Base-by-base conservation (phyloP, 1,284 basidiomycete species). In the Phellinidium pouzarii region DNA sequence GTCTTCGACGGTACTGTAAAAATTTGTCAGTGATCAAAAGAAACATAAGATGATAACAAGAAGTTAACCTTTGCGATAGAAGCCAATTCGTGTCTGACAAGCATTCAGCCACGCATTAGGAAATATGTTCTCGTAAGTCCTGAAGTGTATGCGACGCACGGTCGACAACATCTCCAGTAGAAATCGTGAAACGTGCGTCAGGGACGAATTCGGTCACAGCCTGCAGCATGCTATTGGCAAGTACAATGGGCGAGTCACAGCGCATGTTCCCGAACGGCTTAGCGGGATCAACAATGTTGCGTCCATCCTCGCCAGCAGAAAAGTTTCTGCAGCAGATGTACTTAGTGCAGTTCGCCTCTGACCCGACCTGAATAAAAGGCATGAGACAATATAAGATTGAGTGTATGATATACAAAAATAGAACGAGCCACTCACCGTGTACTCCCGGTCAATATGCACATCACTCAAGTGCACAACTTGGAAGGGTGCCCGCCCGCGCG, bases 91-190 rank as follows among this genome's bases (percentile, higher is more conserved):
- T 72, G 57, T 70, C 76, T 77, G 46, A 7, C 27, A 20, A 44
- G 29, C 11, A 27, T 45, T 19, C 19, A 31, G 11, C 25, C 38
- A 14, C 29, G 36, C 8, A 23, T 11, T 20, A 29, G 14, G 9
- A 9, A 29, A 46, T 14, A 14, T 34, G 2, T 34, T 2, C 6
- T 14, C 14, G 9, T 34, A 11, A 31, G 41, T 11, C 25, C 29
- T 31, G 34, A 47, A 29, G 36, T 14, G n/a, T n/a, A n/a, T n/a
- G 17, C 19, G 9, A 63, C 65, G 44, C 52, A 76, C 79, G 77
- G 68, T 80, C 79, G 7, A 81, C 71, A 4, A 81, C 75, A 59
- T 82, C 80, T 4, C 80, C 80, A 14, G 79, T 83, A 55, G 81
- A 82, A 42, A 82, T 74, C 3, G 76, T 71, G 59, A 80, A 80